These are phyloP conservation scores for Penicillium macrosclerotiorum DNA, from an alignment of 495 filamentous ascomycete species.

Conservation along the genomic window DNA sequence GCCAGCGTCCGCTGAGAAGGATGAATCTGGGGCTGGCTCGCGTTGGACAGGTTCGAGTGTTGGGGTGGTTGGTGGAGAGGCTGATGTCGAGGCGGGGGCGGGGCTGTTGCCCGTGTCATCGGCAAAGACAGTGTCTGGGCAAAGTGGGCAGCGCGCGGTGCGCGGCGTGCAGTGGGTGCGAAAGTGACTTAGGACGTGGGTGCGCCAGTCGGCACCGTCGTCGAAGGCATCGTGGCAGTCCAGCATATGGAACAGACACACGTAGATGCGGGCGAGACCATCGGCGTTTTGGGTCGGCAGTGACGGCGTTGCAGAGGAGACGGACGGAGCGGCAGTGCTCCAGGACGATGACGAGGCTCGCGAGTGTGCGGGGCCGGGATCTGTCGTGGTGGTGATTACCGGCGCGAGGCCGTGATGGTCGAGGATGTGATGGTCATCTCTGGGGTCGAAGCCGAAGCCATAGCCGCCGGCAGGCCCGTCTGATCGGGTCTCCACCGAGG, in stretches of 20 bases:
- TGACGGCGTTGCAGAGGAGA: not conserved
- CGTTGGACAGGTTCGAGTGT: no score
- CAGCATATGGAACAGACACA: constrained; percentile 46
- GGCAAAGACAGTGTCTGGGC: constrained; percentile 33
- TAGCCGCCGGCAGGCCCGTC: not conserved
- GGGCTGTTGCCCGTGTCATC: no score
- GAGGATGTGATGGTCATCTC: constrained; percentile 14
- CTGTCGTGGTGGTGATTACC: constrained; percentile 8
- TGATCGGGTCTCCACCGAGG: constrained; percentile 20
- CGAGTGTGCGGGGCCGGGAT: not conserved
- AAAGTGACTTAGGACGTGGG: constrained; percentile 45
- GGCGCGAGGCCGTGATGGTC: constrained; percentile 26
- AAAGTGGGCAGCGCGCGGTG: constrained; percentile 42
- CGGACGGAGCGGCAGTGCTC: constrained; percentile 13
- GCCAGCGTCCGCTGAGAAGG: not conserved
- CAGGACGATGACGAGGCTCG: constrained; percentile 24
- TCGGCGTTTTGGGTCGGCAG: not conserved
- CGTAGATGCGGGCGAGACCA: constrained; percentile 20
- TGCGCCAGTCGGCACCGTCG: constrained; percentile 35
- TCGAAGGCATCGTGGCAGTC: constrained; percentile 43
- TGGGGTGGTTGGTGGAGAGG: no score
- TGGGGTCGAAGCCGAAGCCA: not conserved
- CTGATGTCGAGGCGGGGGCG: no score
- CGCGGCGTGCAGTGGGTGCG: constrained; percentile 36
- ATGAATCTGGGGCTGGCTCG: not conserved